These are phyloP conservation scores for Ananas comosus DNA, from an alignment of 176 grass and related monocot species.

Conservation along the genomic window DNA sequence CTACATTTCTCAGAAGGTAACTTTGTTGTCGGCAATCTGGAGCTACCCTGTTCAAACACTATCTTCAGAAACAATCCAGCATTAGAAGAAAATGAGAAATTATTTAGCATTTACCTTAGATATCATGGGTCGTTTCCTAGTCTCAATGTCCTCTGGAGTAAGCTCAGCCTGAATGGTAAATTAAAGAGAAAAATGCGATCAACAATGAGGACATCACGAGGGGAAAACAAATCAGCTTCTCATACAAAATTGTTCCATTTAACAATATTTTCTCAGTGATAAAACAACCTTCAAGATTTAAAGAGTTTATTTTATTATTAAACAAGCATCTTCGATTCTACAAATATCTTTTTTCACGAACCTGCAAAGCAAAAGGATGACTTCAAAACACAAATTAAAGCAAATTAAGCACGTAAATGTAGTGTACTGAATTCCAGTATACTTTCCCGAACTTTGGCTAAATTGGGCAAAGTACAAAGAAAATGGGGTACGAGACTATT, in stretches of 20 bases:
- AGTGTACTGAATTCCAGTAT: too few species aligned
- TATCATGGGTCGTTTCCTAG: constrained; percentile 57
- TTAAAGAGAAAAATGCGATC: background rate
- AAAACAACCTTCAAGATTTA: too few species aligned
- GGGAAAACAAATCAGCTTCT: background rate
- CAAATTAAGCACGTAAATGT: too few species aligned
- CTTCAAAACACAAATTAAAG: too few species aligned
- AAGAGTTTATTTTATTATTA: too few species aligned
- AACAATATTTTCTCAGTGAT: background rate
- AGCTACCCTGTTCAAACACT: constrained; percentile 39
- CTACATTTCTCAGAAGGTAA: constrained; percentile 49
- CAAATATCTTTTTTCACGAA: too few species aligned
- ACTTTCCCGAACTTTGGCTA: too few species aligned
- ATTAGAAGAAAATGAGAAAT: constrained; percentile 18
- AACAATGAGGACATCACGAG: background rate
- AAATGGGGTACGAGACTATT: too few species aligned
- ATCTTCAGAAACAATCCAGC: constrained; percentile 25
- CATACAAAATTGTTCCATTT: background rate
- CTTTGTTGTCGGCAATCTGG: constrained; percentile 24
- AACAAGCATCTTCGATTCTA: too few species aligned
- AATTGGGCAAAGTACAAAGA: too few species aligned
- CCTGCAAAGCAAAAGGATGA: too few species aligned
- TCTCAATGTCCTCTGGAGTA: constrained; percentile 87
- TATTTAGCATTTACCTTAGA: constrained; percentile 43
- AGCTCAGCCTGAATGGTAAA: constrained; percentile 48